A percentile compares a stretch with the other conserved stretches of the same genome.
These are phyloP conservation scores for Chondrus crispus DNA, from an alignment of 23 red algal genomes.

Conservation along the genomic window DNA sequence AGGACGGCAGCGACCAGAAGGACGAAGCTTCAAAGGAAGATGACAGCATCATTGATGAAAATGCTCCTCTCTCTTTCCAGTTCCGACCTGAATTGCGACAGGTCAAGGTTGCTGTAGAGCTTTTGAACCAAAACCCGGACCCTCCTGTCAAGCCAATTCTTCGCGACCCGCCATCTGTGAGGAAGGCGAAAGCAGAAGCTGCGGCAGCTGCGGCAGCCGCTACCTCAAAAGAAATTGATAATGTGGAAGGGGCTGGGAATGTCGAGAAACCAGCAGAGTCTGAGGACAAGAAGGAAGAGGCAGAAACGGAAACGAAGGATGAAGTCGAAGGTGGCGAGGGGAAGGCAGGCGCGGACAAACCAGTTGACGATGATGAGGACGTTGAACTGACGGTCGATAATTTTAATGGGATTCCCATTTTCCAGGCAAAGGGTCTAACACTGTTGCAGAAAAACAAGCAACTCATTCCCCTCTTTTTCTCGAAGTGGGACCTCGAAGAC, in stretches of 20 bases:
- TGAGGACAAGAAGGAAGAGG: not conserved
- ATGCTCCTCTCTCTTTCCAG: slow-evolving; percentile 80
- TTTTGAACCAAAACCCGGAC: slow-evolving; percentile 64
- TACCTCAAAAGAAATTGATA: not conserved
- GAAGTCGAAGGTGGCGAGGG: not conserved
- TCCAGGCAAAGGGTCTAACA: slow-evolving; percentile 97
- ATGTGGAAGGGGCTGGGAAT: not conserved
- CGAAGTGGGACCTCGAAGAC: slow-evolving; percentile 88
- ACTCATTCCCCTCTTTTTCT: slow-evolving; percentile 95
- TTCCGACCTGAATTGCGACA: slow-evolving; percentile 88
- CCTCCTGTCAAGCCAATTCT: slow-evolving; percentile 64
- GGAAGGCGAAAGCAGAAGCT: slow-evolving; percentile 66
- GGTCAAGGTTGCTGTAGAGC: slow-evolving; percentile 73
- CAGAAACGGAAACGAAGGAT: not conserved
- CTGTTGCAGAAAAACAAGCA: slow-evolving; percentile 90
- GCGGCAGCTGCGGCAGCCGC: slow-evolving; percentile 25
- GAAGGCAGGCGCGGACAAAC: not conserved
- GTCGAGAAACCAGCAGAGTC: not conserved
- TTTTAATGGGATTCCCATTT: slow-evolving; percentile 99
- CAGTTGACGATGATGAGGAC: slow-evolving; percentile 43
- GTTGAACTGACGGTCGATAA: slow-evolving; percentile 97
- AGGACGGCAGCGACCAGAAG: not conserved
- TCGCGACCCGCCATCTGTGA: slow-evolving; percentile 54
- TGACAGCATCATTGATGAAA: slow-evolving; percentile 60
- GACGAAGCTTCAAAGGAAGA: not conserved